Evolutionary conservation across 2,329 filamentous ascomycete species (phyloP).

Genomic region (Xylariaceae sp.): DNA sequence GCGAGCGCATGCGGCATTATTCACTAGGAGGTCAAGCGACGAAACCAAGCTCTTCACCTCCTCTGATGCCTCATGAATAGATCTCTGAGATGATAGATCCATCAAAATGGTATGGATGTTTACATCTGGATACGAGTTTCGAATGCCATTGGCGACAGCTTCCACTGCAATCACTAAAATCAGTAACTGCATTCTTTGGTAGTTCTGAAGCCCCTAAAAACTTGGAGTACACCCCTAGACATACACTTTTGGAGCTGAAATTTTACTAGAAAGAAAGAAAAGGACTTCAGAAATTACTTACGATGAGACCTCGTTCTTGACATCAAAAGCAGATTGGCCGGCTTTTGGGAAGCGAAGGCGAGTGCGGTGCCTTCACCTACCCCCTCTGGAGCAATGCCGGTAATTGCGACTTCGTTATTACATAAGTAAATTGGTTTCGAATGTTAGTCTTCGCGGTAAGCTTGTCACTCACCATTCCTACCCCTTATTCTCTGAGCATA

Average conservation of each 20-base stretch:
- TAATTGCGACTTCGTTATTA: conserved; percentile 34
- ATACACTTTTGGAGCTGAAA: too few relatives aligned
- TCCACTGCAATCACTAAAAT: too few relatives aligned
- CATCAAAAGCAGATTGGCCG: conserved; percentile 39
- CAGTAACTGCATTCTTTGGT: too few relatives aligned
- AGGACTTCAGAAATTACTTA: too few relatives aligned
- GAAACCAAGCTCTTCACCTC: conserved; percentile 30
- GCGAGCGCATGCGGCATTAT: conserved; percentile 39
- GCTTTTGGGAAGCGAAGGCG: conserved; percentile 42
- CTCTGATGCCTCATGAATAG: conserved; percentile 35
- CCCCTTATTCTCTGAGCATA: conserved; percentile 26
- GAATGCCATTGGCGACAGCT: conserved; percentile 36
- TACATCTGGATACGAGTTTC: conserved; percentile 31
- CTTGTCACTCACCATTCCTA: conserved; percentile 23
- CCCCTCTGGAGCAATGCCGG: conserved; percentile 40
- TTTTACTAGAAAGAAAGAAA: too few relatives aligned
- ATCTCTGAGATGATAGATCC: conserved; percentile 36
- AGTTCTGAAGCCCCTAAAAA: too few relatives aligned
- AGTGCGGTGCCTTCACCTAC: conserved; percentile 40
- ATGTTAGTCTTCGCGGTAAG: conserved; percentile 14
- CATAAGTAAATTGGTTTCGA: conserved; percentile 11
- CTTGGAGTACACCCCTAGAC: too few relatives aligned
- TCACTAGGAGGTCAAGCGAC: conserved; percentile 39
- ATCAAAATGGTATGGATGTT: conserved; percentile 34
- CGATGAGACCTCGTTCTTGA: conserved; percentile 43